phyloP scores from a whole-genome alignment of 495 filamentous ascomycete species.

The Penicillium robsamsonii region DNA sequence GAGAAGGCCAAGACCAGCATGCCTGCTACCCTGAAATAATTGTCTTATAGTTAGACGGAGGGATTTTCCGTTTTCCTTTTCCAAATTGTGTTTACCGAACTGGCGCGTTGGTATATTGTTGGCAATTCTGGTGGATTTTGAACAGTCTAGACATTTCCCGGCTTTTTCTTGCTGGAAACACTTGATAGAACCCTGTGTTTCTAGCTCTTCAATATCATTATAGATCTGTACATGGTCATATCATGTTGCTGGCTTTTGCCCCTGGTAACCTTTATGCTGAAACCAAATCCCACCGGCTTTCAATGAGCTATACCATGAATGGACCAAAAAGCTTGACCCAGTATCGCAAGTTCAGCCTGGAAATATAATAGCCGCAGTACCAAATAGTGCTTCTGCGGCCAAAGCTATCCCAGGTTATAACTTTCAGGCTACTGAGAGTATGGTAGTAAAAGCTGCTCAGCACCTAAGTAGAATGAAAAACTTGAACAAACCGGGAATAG shows the following conservation, averaged over 20 bases:
- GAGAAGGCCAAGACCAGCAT: conserved; percentile 42
- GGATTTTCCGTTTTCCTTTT: conserved; percentile 11
- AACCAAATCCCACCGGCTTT: too few species aligned
- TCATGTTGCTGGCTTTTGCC: neutral
- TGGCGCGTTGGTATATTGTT: conserved; percentile 29
- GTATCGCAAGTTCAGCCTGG: too few species aligned
- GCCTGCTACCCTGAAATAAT: conserved; percentile 48
- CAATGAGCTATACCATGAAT: too few species aligned
- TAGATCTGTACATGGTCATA: conserved; percentile 8
- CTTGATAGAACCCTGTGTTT: conserved; percentile 7
- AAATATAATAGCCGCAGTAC: too few species aligned
- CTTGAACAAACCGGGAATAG: neutral
- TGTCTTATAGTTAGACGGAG: conserved; percentile 5
- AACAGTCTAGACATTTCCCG: conserved; percentile 18
- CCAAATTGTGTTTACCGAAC: conserved; percentile 10
- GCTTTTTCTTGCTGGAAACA: conserved; percentile 5
- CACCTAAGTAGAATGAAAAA: neutral
- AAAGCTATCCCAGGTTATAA: neutral
- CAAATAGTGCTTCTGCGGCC: too few species aligned
- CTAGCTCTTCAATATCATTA: conserved; percentile 3
- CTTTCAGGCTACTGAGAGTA: neutral
- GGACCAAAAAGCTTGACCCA: too few species aligned
- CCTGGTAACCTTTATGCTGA: too few species aligned
- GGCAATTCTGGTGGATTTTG: conserved; percentile 12
- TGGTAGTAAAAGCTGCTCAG: too few species aligned